Base-by-base conservation (phyloP, 352 stramenopile species). In the Thraustochytrium striatum region DNA sequence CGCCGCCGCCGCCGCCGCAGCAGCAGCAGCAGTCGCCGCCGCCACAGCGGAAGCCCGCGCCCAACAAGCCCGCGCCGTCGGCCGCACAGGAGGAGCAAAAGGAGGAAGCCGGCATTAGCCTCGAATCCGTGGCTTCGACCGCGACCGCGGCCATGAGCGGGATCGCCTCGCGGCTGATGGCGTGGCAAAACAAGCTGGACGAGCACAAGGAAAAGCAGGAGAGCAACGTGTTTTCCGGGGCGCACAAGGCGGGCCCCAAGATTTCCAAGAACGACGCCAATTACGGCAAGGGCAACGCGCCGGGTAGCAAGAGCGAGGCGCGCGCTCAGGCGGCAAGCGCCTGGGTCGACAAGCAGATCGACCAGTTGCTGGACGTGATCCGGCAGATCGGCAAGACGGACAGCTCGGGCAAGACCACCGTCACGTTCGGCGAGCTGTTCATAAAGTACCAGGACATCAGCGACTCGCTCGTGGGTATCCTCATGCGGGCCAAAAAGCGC, bases 401-500 rank as follows among this genome's bases (percentile, higher is more conserved):
- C 19, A 0, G 3, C 44, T 11, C 69, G n/a, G 79, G 79, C 58
- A 70, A 44, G 3, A 39, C 43, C 19, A 72, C 57, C 33, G 59
- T 83, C 21, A 82, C 32, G 0, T 83, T 82, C 44, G 79, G 79
- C 52, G 33, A 69, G 8, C 57, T 83, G 19, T 83, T 83, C 44
- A 62, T 68, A 57, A 82, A 53, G 16, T 83, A 83, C 57, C 41
- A 70, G n/a, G 65, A 75, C 50, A 75, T 75, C 68, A 59, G 53
- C 21, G 72, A 81, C 38, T 70, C 57, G 5, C 72, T 83, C 36
- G 79, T 83, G 39, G 79, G 79, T 7, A 78, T 83, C 52, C 38
- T 83, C 33, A 81, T 83, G 72, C 59, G 72, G 28, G 72, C 72
- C 0, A 83, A 83, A 57, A 81, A 82, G 61, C 61, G 65, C 53